Evolutionary conservation across 2,329 filamentous ascomycete species (phyloP).

Genomic region (Dothideomycetes sp.): DNA sequence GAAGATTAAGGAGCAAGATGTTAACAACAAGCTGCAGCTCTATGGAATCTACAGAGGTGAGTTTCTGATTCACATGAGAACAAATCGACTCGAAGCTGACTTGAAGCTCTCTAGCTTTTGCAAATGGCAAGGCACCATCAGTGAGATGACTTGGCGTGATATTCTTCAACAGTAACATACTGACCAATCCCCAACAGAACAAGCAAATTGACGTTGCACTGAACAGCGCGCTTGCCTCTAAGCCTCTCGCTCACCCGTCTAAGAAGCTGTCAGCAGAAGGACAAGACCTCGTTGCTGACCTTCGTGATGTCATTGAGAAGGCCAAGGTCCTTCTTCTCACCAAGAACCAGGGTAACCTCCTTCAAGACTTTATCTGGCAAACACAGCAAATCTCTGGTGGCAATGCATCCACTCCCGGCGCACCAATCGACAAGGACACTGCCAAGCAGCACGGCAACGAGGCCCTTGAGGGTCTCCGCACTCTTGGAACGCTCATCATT

Average conservation of each 20-base stretch:
- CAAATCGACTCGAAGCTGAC: constrained; percentile 8
- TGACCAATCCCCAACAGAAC: constrained; percentile 45
- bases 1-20: constrained; percentile 69
- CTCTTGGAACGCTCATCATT: constrained; percentile 76
- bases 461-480: constrained; percentile 74
- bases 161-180: background rate
- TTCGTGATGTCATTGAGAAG: constrained; percentile 69
- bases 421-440: constrained; percentile 62
- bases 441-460: constrained; percentile 76
- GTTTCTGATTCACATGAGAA: constrained; percentile 11
- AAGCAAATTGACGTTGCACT: constrained; percentile 91
- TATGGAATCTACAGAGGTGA: constrained; percentile 73
- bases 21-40: constrained; percentile 88
- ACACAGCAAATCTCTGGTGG: constrained; percentile 63
- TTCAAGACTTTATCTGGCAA: constrained; percentile 97
- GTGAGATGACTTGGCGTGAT: constrained; percentile 42
- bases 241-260: constrained; percentile 58
- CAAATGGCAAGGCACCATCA: constrained; percentile 81
- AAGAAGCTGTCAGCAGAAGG: constrained; percentile 74
- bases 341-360: constrained; percentile 89
- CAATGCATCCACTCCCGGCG: constrained; percentile 49
- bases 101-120: constrained; percentile 52
- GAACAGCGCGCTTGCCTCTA: constrained; percentile 73
- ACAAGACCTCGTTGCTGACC: constrained; percentile 62
- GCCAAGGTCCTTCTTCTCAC: constrained; percentile 76